phyloP scores from a whole-genome alignment of 2,329 filamentous ascomycete genomes.

The Xylariales sp. region DNA sequence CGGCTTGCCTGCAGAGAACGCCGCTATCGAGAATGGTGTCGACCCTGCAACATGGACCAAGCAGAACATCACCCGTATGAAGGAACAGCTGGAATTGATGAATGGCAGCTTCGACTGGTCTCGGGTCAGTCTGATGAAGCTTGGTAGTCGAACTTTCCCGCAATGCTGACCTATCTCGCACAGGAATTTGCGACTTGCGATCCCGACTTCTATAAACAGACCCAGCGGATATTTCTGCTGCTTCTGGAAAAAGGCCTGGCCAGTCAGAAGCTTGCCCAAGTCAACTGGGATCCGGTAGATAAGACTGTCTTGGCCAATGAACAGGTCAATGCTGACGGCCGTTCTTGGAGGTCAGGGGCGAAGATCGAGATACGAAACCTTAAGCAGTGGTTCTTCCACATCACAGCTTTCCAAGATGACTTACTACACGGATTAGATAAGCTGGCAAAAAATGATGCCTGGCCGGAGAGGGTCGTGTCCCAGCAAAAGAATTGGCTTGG shows the following conservation, averaged over 20 bases:
- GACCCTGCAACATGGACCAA: conserved; percentile 75
- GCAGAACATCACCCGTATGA: conserved; percentile 80
- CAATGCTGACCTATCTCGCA: conserved; percentile 7
- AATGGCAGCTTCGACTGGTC: conserved; percentile 83
- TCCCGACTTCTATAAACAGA: conserved; percentile 84
- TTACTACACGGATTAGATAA: conserved; percentile 66
- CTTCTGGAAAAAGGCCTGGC: conserved; percentile 70
- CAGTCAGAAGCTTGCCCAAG: conserved; percentile 76
- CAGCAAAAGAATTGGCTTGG: conserved; percentile 91
- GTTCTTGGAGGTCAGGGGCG: conserved; percentile 82
- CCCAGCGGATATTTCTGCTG: conserved; percentile 77
- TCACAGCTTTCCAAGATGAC: conserved; percentile 71
- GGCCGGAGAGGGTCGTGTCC: conserved; percentile 77
- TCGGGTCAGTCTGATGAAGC: conserved; percentile 49
- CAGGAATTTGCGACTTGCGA: conserved; percentile 83
- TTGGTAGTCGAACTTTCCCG: no score
- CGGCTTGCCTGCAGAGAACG: conserved; percentile 86
- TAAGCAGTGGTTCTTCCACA: conserved; percentile 87
- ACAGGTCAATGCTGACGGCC: conserved; percentile 82
- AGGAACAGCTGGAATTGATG: conserved; percentile 72
- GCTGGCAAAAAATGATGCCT: conserved; percentile 58
- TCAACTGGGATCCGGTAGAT: conserved; percentile 89
- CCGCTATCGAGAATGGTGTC: conserved; percentile 76
- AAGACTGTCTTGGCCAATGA: conserved; percentile 89
- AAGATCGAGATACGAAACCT: conserved; percentile 74